Evolutionary conservation across 768 basidiomycete species (phyloP), one percentile per base, ranked within the genome.

Genomic region (Lentinula edodes): DNA sequence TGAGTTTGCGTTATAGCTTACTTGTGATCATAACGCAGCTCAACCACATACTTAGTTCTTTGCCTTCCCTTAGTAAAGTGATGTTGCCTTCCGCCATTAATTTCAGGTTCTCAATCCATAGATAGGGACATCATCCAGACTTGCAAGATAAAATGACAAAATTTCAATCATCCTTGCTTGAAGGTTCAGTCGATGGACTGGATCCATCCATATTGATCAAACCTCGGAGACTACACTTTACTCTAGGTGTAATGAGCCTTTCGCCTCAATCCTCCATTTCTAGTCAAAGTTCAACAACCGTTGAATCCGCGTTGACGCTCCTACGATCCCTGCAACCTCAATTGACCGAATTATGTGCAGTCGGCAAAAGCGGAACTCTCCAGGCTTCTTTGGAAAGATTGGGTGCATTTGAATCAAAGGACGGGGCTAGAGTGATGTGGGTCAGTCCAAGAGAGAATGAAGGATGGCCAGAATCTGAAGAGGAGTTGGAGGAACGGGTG

Each of bases 161-260:
- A 0, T 83, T 86, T 66, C 75, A 73, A 60, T 56, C 61, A 64
- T 69, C 76, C 0, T 78, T 88, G 0, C 74, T 88, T 7, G 68
- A 79, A 63, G 64, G 62, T 54, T 65, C 71, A 18, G 72, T 81
- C 2, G 66, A 72, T 7, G 90, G 90, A 0, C 74, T 92, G 4
- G 86, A 92, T 70, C 67, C 66, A 8, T 77, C 81, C 2, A 83
- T 91, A 65, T 70, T 88, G 58, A 78, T 90, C 59, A 76, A 80
- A 46, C 81, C 82, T 0, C 67, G 77, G 9, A 71, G 89, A n/a
- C 72, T 91, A 46, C 90, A 92, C 70, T 72, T 91, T 61, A 91
- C 90, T 0, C 73, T 92, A 2, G 90, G 89, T 1, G 88, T 90
- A 0, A 88, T 92, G 86, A 73, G 81, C 0, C 83, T 91, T 39